Conservation (phyloP, 345 rosid genomes). For the Brassica carinata region DNA sequence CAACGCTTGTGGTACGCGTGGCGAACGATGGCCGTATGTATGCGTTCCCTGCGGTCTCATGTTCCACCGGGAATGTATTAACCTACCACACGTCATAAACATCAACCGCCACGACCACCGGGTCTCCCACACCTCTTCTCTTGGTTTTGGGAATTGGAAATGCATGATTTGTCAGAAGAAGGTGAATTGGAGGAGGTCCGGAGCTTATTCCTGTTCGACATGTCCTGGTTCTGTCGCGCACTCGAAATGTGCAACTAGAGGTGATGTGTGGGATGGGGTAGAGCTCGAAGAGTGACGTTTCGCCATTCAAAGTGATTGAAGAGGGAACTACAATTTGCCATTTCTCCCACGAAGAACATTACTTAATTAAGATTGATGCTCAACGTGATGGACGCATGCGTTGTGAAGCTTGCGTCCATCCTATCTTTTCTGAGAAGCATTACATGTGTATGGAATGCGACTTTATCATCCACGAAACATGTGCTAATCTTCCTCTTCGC, state of each 20-base stretch:
- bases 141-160: neutral
- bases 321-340: neutral
- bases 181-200: neutral
- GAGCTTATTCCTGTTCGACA: neutral
- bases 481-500: constrained; percentile 24
- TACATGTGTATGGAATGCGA: neutral
- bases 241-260: constrained; percentile 1
- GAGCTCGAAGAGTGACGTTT: neutral
- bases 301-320: neutral
- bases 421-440: neutral
- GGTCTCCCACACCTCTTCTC: neutral
- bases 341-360: constrained; percentile 14
- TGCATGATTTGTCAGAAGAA: neutral
- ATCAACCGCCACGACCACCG: neutral
- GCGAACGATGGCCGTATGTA: neutral
- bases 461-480: neutral
- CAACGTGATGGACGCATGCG: neutral
- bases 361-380: neutral
- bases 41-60: neutral
- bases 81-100: neutral
- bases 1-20: neutral
- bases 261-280: neutral
- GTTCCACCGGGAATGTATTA: neutral
- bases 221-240: neutral
- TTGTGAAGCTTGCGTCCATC: constrained; percentile 3